Conservation (phyloP, 2,329 filamentous ascomycete species). For the Fusarium newnesense region DNA sequence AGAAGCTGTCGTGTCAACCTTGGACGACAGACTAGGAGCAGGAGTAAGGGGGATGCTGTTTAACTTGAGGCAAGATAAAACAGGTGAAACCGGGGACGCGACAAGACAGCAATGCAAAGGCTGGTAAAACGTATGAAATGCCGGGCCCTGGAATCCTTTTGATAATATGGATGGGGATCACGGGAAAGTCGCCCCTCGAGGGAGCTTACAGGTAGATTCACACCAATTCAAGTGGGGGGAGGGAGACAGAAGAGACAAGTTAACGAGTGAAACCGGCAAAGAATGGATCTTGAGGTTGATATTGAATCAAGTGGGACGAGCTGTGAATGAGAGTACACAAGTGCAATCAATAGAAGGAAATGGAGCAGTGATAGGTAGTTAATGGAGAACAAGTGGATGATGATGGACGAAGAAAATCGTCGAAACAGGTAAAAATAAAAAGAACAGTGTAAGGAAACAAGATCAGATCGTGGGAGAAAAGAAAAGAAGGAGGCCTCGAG, state of each 20-base stretch:
- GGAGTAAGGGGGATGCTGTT: conserved; percentile 23
- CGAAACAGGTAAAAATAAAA: not conserved
- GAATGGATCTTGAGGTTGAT: conserved; percentile 16
- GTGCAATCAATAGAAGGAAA: conserved; percentile 8
- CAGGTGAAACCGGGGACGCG: conserved; percentile 41
- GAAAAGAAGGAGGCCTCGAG: conserved; percentile 29
- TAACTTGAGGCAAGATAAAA: conserved; percentile 39
- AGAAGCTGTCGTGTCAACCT: conserved; percentile 28
- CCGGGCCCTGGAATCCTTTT: conserved; percentile 37
- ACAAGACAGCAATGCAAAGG: conserved; percentile 29
- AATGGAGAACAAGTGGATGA: conserved; percentile 4
- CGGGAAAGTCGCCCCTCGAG: conserved; percentile 31
- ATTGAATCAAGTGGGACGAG: conserved; percentile 20
- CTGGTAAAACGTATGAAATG: conserved; percentile 30
- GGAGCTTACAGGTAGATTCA: conserved; percentile 24
- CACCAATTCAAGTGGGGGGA: conserved; percentile 23
- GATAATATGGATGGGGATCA: conserved; percentile 28
- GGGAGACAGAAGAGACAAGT: conserved; percentile 21
- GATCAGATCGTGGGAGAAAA: not conserved
- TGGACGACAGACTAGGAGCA: conserved; percentile 14
- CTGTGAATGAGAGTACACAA: conserved; percentile 4
- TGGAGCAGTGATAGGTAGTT: not conserved
- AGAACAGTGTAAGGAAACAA: conserved; percentile 10
- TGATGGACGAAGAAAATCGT: not conserved
- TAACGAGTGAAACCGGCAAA: conserved; percentile 33